Evolutionary conservation across 1,139 yeast genomes (phyloP), one percentile per base, ranked within the genome.

Genomic region (Yamadazyma buinensis): DNA sequence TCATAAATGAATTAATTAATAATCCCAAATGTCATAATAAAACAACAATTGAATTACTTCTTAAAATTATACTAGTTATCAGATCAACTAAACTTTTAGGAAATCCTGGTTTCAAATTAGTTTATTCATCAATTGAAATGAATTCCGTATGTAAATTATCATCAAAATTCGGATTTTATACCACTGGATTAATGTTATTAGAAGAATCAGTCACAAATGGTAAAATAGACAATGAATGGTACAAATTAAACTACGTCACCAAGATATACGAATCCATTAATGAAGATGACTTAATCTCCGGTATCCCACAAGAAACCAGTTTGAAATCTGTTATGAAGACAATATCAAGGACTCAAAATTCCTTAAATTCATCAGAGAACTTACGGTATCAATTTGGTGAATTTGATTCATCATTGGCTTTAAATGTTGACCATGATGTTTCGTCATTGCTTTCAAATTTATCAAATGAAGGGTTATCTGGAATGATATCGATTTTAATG

Each of bases 271-370:
- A 64, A 13, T 49, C 64, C 0, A 59, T 80, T 4, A 77, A 73
- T 34, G 87, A 84, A 43, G 64, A 67, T 2, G 95, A 86, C 49
- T 55, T 84, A 27, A 48, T 72, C 2, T 67, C 68, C 44, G 94
- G 94, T 0, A 55, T 84, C 7, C 87, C 87, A 0, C 67, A 73
- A 12, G 65, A 69, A 17, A 71, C 82, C 0, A 62, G 79, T 0
- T 51, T 85, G 8, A 64, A 64, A 1, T 69, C 69, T 36, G 81
- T 84, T 0, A 48, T 79, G 10, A 51, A 59, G 7, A 58, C 69
- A 23, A 55, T 76, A 3, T 61, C 61, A 22, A 50, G 59, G 27
- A 55, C 59, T 6, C 55, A 61, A 12, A 55, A 66, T 40, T 51
- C 25, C 3, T 23, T 65, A 26, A 17, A 17, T 17, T 7, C 5